These are phyloP conservation scores for Penicillium paxilli DNA, from an alignment of 495 filamentous ascomycete genomes.

Conservation along the genomic window DNA sequence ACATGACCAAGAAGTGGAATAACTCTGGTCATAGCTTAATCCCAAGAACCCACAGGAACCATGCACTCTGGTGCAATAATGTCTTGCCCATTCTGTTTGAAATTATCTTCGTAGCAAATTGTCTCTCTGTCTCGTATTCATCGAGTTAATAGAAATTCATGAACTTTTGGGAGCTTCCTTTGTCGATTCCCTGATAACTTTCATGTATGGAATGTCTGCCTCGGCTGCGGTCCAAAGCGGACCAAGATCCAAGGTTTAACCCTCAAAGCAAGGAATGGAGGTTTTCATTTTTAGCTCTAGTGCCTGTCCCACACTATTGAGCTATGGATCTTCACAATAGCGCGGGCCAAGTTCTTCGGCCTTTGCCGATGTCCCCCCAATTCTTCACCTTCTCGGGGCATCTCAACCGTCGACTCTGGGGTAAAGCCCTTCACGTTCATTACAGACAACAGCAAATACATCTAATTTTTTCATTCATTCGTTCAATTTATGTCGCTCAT, in stretches of 20 bases:
- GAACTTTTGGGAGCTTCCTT: too few species aligned
- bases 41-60: too few species aligned
- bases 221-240: background rate
- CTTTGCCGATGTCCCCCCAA: background rate
- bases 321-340: background rate
- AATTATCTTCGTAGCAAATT: too few species aligned
- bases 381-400: background rate
- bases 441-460: background rate
- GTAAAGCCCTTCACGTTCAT: background rate
- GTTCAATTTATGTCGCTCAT: background rate
- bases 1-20: too few species aligned
- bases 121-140: too few species aligned
- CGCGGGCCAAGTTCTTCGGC: background rate
- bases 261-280: background rate
- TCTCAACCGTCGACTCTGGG: background rate
- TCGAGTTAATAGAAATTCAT: too few species aligned
- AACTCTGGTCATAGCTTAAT: too few species aligned
- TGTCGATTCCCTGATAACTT: too few species aligned
- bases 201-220: background rate
- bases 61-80: too few species aligned
- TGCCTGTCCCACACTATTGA: background rate
- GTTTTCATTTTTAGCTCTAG: background rate
- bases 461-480: conserved; percentile 3
- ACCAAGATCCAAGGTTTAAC: background rate
- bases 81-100: too few species aligned